These are phyloP conservation scores for Ophiocordyceps sinensis DNA, from an alignment of 2,329 filamentous ascomycete genomes.

Conservation along the genomic window DNA sequence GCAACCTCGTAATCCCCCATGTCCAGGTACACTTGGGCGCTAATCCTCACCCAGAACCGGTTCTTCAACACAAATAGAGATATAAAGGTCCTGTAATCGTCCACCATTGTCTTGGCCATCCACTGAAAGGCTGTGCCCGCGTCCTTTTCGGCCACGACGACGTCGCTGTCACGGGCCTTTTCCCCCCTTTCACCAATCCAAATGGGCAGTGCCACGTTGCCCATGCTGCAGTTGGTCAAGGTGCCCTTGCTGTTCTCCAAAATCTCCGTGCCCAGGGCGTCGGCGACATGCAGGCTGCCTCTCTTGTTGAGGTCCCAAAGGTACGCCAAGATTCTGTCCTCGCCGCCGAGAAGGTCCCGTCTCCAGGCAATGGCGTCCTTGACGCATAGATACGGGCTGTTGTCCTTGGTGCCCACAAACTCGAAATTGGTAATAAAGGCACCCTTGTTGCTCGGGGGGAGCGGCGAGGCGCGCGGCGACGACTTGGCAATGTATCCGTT, in stretches of 20 bases:
- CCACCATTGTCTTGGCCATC: slow-evolving; percentile 37
- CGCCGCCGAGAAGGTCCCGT: slow-evolving; percentile 53
- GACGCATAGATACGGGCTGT: slow-evolving; percentile 56
- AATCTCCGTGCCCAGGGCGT: slow-evolving; percentile 52
- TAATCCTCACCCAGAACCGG: slow-evolving; percentile 57
- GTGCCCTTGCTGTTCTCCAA: slow-evolving; percentile 51
- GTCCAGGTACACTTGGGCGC: slow-evolving; percentile 76
- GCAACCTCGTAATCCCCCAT: slow-evolving; percentile 62
- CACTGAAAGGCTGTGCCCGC: slow-evolving; percentile 34
- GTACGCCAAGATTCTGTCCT: slow-evolving; percentile 53
- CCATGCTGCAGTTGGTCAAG: slow-evolving; percentile 52
- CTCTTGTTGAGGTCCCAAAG: slow-evolving; percentile 45
- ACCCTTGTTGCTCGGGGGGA: slow-evolving; percentile 32
- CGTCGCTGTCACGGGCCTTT: slow-evolving; percentile 13
- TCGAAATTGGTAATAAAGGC: slow-evolving; percentile 58
- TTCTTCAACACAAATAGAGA: slow-evolving; percentile 45
- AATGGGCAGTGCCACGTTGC: slow-evolving; percentile 62
- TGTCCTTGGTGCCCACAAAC: slow-evolving; percentile 64
- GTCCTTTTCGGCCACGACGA: slow-evolving; percentile 16
- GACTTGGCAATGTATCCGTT: slow-evolving; percentile 53
- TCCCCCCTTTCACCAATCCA: slow-evolving; percentile 12
- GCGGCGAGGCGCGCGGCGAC: slow-evolving; percentile 19
- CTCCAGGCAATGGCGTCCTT: slow-evolving; percentile 61
- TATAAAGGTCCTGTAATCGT: slow-evolving; percentile 58
- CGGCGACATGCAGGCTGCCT: slow-evolving; percentile 46